Evolutionary conservation across 495 filamentous ascomycete genomes (phyloP).

Genomic region (Penicillium canescens): DNA sequence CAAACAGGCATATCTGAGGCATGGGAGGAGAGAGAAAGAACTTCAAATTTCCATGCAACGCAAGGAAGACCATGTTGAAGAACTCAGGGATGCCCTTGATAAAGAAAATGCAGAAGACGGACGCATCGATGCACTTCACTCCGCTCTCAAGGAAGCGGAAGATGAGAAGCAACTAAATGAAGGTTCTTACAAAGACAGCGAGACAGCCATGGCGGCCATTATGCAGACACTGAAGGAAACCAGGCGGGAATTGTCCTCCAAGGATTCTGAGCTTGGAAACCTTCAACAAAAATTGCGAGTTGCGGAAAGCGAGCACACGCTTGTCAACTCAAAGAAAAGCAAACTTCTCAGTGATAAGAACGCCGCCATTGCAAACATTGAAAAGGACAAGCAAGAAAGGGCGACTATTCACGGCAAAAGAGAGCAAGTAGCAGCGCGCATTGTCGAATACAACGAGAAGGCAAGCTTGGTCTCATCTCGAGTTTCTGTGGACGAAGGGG

Average conservation of each 20-base stretch:
- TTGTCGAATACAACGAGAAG: conserved; percentile 56
- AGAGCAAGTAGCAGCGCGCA: conserved; percentile 42
- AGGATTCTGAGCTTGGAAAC: conserved; percentile 40
- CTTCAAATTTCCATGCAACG: conserved; percentile 57
- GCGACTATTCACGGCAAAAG: conserved; percentile 41
- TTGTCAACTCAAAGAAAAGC: conserved; percentile 49
- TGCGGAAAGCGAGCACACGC: conserved; percentile 56
- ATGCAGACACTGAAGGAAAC: conserved; percentile 41
- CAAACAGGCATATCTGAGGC: conserved; percentile 40
- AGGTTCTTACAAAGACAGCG: conserved; percentile 52
- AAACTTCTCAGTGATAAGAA: conserved; percentile 67
- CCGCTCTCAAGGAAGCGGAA: conserved; percentile 51
- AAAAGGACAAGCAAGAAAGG: conserved; percentile 49
- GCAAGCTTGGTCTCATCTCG: conserved; percentile 60
- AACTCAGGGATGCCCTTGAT: conserved; percentile 61
- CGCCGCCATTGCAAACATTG: conserved; percentile 51
- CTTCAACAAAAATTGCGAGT: conserved; percentile 51
- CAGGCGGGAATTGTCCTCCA: conserved; percentile 40
- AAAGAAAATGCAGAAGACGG: conserved; percentile 60
- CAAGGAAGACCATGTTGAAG: conserved; percentile 56
- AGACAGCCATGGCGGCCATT: conserved; percentile 49
- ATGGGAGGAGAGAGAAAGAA: conserved; percentile 46
- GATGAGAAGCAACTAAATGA: conserved; percentile 46
- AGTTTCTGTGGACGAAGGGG: conserved; percentile 65
- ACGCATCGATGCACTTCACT: conserved; percentile 58